These are phyloP conservation scores for Eucalyptus marginata DNA, from an alignment of 345 rosid genomes.

Conservation along the genomic window DNA sequence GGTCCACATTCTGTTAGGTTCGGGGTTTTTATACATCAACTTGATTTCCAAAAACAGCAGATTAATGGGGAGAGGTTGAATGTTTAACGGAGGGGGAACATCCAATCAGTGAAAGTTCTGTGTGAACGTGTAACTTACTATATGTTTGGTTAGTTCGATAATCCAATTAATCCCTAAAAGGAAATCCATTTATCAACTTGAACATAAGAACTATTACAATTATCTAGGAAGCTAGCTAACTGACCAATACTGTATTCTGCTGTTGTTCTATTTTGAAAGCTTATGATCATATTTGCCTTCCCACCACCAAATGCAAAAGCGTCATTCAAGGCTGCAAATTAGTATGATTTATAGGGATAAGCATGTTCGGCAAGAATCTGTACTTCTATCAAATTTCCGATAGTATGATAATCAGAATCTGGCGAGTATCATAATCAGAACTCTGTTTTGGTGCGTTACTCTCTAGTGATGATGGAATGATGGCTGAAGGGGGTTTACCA, in stretches of 20 bases:
- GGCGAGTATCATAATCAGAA: neutral
- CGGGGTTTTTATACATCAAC: neutral
- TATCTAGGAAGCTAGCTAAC: neutral
- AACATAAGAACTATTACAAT: neutral
- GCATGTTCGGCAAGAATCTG: neutral
- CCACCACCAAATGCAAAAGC: neutral
- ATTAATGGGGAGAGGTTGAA: neutral
- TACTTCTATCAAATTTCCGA: neutral
- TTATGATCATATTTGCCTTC: neutral
- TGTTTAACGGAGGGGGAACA: neutral
- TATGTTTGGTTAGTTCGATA: neutral
- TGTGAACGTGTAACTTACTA: too few species aligned
- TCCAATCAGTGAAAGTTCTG: too few species aligned
- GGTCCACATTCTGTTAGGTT: too few species aligned
- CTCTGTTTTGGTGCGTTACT: too few species aligned
- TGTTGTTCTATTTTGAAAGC: neutral
- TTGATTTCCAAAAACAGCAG: neutral
- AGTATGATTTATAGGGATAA: neutral
- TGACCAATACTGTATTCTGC: neutral
- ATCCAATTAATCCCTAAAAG: neutral
- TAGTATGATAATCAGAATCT: neutral
- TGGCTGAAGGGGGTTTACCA: slow-evolving; percentile 14
- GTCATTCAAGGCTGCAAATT: neutral
- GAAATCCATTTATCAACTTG: neutral
- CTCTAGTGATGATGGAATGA: neutral